Base-by-base conservation (phyloP, 495 filamentous ascomycete genomes). In the Penicillium egyptiacum region DNA sequence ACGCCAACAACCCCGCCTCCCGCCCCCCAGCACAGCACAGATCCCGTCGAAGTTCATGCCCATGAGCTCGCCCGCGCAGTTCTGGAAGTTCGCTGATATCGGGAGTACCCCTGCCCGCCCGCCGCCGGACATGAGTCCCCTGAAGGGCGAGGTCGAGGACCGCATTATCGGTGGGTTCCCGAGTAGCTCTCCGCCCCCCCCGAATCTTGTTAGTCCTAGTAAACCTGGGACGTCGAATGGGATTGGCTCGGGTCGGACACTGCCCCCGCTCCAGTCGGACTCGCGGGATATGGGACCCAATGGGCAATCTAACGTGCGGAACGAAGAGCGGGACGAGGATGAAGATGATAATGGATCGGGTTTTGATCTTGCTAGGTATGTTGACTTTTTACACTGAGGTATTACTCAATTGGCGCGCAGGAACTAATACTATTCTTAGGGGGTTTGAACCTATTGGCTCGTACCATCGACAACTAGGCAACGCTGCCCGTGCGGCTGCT, bases 11-110 rank as follows among this genome's bases (percentile, higher is more conserved):
- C 91, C 90, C 26, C 83, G 83, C 41, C 84, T 96, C 28, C 91
- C 89, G 2, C 91, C 92, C 19, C 94, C 94, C 0, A 93, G 88
- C 64, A 96, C 94, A 1, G 85, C 88, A 6, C 90, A 94, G 63
- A 81, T 92, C 41, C 95, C 95, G 3, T 96, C 91, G 63, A 91
- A 93, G 68, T 94, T 92, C 73, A 92, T 97, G 85, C 90, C 92
- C 17, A 92, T 93, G 67, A 93, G 88, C 67, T 95, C 89, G 20
- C 94, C 94, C 0, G 94, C 95, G n/a, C 91, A 93, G 19, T 98
- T 97, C 75, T 98, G 93, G 93, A 95, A 90, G 65, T 94, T 88
- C 66, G 85, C 74, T 31, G 70, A 75, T 58, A 74, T 76, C 81
- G 84, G 87, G 11, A 91, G 85, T 71, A 96, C 92, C 1, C 92